Conservation (phyloP, 768 basidiomycete genomes). For the Amanita pallidorosea region DNA sequence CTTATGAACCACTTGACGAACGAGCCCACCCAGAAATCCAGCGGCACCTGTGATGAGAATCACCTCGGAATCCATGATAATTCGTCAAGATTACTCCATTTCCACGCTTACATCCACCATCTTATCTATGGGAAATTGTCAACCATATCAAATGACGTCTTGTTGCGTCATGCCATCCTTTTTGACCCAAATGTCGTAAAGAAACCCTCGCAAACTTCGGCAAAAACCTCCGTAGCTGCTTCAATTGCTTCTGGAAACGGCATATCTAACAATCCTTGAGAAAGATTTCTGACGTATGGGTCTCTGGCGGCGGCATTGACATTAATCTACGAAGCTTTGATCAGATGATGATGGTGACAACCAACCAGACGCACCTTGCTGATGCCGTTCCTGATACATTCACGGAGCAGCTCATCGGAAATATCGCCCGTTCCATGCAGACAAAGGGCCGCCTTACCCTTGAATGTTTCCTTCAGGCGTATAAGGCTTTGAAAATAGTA, state of each 20-base stretch:
- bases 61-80: conserved; percentile 7
- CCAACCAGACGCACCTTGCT: conserved; percentile 22
- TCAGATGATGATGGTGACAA: neutral
- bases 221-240: conserved; percentile 31
- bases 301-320: conserved; percentile 37
- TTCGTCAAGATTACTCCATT: neutral
- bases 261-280: conserved; percentile 20
- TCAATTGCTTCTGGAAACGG: conserved; percentile 36
- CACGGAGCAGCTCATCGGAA: conserved; percentile 30
- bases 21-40: conserved; percentile 28
- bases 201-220: conserved; percentile 28
- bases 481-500: conserved; percentile 19
- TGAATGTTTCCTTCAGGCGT: conserved; percentile 23
- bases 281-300: conserved; percentile 26
- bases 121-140: neutral
- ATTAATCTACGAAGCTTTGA: conserved; percentile 21
- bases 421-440: conserved; percentile 36
- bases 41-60: conserved; percentile 35
- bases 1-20: conserved; percentile 12
- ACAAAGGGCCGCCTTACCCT: conserved; percentile 25
- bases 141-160: neutral
- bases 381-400: conserved; percentile 34
- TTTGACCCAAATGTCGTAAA: conserved; percentile 28
- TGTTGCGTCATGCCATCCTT: conserved; percentile 17
- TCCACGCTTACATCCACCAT: neutral